Base-by-base conservation (phyloP, 768 basidiomycete genomes). In the Mrakia frigida region DNA sequence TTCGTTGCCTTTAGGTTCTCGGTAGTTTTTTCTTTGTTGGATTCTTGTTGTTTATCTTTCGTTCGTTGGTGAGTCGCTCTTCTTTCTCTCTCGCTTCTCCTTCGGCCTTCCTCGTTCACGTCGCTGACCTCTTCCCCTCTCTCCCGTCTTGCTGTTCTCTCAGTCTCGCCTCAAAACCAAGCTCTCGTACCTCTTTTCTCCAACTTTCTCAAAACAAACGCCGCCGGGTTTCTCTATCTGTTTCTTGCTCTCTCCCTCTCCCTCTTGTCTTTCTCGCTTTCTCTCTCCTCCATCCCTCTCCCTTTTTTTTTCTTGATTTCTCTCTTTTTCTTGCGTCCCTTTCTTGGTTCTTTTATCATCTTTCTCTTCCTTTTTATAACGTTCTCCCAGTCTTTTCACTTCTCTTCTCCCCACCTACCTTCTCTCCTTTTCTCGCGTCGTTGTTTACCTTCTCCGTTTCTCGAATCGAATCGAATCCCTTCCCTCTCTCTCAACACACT, bases 371-470 rank as follows among this genome's bases (percentile, higher is more conserved):
- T 50, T 50, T 14, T 50, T 9, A 18, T 50, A 18, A 5, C 11
- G 6, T 50, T 50, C 18, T 50, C 46, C 60, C n/a, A 35, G 33
- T 65, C 63, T 39, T 18, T 37, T 65, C 37, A 18, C 63, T 65
- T 35, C 63, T 31, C 35, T 65, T n/a, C 6, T 28, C 60, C 28
- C 6, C 5, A 56, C 53, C n/a, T 60, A 18, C 46, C 46, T 18
- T 50, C 59, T 31, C n/a, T 21, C 59, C 59, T n/a, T 60, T 60
- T 31, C 63, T 37, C 37, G 63, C 63, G 63, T 61, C 28, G n/a
- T 61, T 31, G 37, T 63, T 9, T 23, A 31, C 61, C 31, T 65
- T 65, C 63, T 65, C 63, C 39, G 39, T 50, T n/a, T 60, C 63
- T 65, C 63, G 63, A 31, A 21, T 33, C 18, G 33, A 35, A 35